phyloP scores from a whole-genome alignment of 371 early-diverging fungal species.

The Gilbertella persicaria region DNA sequence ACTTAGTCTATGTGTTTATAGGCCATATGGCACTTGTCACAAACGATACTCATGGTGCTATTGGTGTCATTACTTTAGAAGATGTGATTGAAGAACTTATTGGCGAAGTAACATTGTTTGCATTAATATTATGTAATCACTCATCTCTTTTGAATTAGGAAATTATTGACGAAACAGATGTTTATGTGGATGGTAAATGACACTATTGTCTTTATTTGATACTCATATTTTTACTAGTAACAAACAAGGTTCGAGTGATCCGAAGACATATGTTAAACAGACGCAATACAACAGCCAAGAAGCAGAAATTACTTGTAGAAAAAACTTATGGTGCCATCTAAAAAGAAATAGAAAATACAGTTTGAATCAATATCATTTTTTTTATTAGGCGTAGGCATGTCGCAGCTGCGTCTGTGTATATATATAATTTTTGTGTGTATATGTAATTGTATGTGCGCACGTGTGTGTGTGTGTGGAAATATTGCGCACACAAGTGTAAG shows the following conservation, averaged over 20 bases:
- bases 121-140: background rate
- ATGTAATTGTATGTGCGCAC: too few relatives aligned
- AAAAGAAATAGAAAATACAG: background rate
- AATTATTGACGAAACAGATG: slow-evolving; percentile 95
- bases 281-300: slow-evolving; percentile 5
- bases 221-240: slow-evolving; percentile 29
- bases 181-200: slow-evolving; percentile 75
- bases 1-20: slow-evolving; percentile 5
- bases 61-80: slow-evolving; percentile 96
- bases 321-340: slow-evolving; percentile 9
- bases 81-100: slow-evolving; percentile 98
- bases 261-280: slow-evolving; percentile 37
- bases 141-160: slow-evolving; percentile 51
- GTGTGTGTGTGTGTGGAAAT: too few relatives aligned
- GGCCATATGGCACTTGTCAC: slow-evolving; percentile 78
- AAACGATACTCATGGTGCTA: slow-evolving; percentile 50
- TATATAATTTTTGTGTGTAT: background rate
- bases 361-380: background rate
- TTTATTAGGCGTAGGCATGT: too few relatives aligned
- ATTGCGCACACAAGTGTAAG: too few relatives aligned
- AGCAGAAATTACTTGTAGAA: slow-evolving; percentile 2
- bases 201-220: background rate
- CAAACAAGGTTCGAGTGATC: slow-evolving; percentile 43
- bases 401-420: too few relatives aligned
- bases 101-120: slow-evolving; percentile 56